A percentile compares a stretch with the other conserved stretches of the same genome.
These are phyloP conservation scores for Rhodomyrtus tomentosa DNA, from an alignment of 345 rosid genomes.

Conservation along the genomic window DNA sequence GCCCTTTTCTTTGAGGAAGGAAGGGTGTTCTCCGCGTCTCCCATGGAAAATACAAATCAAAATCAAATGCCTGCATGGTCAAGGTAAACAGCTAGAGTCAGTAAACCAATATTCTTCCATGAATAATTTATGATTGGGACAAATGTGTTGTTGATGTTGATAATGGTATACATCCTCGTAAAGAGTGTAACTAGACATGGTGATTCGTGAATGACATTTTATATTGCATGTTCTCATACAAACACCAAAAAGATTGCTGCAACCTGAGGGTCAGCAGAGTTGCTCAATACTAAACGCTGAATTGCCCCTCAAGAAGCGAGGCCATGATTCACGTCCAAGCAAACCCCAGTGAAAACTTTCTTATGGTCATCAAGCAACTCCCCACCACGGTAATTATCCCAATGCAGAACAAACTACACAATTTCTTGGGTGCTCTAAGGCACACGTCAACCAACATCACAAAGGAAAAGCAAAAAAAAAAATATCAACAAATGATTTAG, in stretches of 20 bases:
- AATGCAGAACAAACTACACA: neutral
- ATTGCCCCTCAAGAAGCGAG: neutral
- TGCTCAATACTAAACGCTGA: neutral
- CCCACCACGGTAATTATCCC: neutral
- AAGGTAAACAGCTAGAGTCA: neutral
- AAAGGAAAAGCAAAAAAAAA: neutral
- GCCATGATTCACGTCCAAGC: neutral
- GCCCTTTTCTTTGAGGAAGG: constrained; percentile 95
- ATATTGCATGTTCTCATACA: neutral
- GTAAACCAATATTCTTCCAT: neutral
- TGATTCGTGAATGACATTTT: neutral
- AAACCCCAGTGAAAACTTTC: neutral
- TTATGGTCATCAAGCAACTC: neutral
- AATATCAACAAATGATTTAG: neutral
- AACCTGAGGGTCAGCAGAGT: neutral
- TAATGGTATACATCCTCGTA: neutral
- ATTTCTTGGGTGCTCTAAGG: neutral
- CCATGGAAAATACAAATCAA: constrained; percentile 25
- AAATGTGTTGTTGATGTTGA: too few species aligned
- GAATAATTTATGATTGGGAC: neutral
- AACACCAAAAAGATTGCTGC: neutral
- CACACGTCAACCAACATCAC: neutral
- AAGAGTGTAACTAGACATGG: neutral
- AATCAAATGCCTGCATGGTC: neutral
- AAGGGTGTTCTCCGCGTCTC: constrained; percentile 63